Evolutionary conservation across 495 filamentous ascomycete species (phyloP), one percentile per base, ranked within the genome.

Genomic region (Aspergillus incahuasiensis): DNA sequence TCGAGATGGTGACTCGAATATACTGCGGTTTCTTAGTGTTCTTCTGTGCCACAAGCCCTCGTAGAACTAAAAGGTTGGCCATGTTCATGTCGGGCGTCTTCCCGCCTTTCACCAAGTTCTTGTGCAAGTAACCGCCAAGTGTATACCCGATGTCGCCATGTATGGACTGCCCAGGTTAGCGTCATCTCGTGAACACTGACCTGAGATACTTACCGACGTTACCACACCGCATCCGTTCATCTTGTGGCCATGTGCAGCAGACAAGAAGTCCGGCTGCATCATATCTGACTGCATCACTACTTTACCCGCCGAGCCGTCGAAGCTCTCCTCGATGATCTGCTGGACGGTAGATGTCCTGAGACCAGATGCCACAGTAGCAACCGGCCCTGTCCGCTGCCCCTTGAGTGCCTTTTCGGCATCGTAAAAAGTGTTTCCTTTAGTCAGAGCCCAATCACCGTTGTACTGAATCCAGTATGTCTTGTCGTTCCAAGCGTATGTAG

Each of bases 391-490:
- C 16, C 50, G 48, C 28, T 38, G 50, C 6, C 9, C 18, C 40
- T 28, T 44, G 38, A 38, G 16, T 1, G 18, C 41, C 32, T 48
- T 48, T 16, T 53, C 42, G 11, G 46, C 39, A 16, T 46, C 47
- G 19, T 57, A 52, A 19, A 46, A 64, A 11, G 48, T 53, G 28
- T 62, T 51, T 0, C 69, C 72, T 46, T 76, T 74, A 12, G 56
- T 63, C 1, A 76, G 55, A 20, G 47, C 25, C 68, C 69, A 76
- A 48, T 70, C 58, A 5, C 60, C 62, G 2, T 50, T 57, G 56
- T 76, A 75, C 38, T 43, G 54, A 18, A 56, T 41, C 54, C 72
- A 75, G 59, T 71, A 73, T 9, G 55, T 69, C 39, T 70, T 72
- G 9, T 60, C 30, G 35, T 70, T 62, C 54, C 54, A 56, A 13